Conservation (phyloP, 306 rosid species). For the Lithocarpus polystachyus region DNA sequence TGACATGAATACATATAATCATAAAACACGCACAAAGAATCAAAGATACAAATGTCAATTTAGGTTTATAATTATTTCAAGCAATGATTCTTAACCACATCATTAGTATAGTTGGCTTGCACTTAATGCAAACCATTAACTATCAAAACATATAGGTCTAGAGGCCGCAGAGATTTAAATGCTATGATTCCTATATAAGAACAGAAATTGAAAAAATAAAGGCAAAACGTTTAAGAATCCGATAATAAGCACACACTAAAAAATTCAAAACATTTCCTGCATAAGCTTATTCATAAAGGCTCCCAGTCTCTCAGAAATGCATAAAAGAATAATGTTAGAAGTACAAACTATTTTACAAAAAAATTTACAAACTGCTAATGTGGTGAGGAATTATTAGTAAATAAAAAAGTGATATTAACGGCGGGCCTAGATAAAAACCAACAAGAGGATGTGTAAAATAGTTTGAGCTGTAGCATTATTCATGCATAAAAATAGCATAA, state of each 20-base stretch:
- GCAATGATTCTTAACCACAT: background rate
- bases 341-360: too few relatives aligned
- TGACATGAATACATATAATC: too few relatives aligned
- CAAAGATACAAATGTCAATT: too few relatives aligned
- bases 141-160: background rate
- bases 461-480: too few relatives aligned
- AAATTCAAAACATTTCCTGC: background rate
- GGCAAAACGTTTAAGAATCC: background rate
- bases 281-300: background rate
- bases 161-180: background rate
- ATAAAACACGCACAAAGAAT: background rate
- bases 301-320: background rate
- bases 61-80: background rate
- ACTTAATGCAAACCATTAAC: background rate
- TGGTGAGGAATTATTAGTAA: too few relatives aligned
- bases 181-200: background rate
- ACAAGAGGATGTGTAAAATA: too few relatives aligned
- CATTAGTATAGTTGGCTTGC: background rate
- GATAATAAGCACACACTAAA: background rate
- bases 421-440: too few relatives aligned
- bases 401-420: too few relatives aligned
- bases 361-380: too few relatives aligned
- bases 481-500: background rate
- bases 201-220: background rate
- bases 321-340: too few relatives aligned